Evolutionary conservation across 169 alveolate genomes (phyloP), one percentile per base, ranked within the genome.

Genomic region (Cryptosporidium meleagridis): DNA sequence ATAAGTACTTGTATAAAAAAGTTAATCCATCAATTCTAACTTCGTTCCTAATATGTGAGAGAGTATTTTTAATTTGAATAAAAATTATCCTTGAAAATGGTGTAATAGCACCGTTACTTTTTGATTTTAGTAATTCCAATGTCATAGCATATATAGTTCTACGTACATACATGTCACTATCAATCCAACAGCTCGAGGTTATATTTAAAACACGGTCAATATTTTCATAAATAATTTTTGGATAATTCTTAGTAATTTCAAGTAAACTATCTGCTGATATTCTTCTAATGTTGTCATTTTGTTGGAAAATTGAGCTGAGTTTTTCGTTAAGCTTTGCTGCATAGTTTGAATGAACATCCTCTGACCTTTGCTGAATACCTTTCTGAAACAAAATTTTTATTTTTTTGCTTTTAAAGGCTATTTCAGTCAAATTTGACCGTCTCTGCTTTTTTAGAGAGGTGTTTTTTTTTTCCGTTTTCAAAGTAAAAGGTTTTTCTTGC

Each of bases 161-260:
- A 9, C 89, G 35, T 10, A 80, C 68, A 18, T 65, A 33, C 16
- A 21, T 39, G 44, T 80, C 89, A 35, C 18, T 35, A 80, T 80
- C 75, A 45, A 80, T 61, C 89, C 89, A 80, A 80, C 89, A 80
- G 37, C 62, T 80, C 23, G 69, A 80, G 7, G 67, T 80, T 23
- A 33, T 31, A 62, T 29, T 80, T 33, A 80, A 44, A 35, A 80
- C 89, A 41, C 67, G 69, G 68, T 80, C 80, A n/a, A 80, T 58
- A 39, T 80, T 59, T 45, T 80, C 89, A 41, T 80, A 45, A 44
- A 80, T 80, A 80, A 80, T 26, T 80, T 80, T 35, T 41, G 89
- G 75, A 26, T 80, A 61, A 62, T 44, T 39, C 23, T 41, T 80
- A 10, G 65, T 16, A 39, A 80, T 80, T 2, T 80, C 75, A 12